Conservation (phyloP, 140 eudicot genomes). For the Erigeron philadelphicus region DNA sequence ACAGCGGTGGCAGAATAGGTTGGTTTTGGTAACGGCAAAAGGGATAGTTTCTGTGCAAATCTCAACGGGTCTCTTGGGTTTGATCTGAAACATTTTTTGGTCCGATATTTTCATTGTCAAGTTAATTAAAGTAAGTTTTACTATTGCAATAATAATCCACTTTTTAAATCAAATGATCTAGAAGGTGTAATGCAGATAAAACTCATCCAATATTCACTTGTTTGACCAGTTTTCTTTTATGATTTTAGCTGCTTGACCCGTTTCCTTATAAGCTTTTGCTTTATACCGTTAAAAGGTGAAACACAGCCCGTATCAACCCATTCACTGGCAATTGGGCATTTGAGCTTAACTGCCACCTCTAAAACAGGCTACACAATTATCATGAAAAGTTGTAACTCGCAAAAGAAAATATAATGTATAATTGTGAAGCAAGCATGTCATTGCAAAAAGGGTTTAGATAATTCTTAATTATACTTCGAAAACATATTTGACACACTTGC, state of each 20-base stretch:
- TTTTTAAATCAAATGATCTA: neutral
- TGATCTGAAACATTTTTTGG: neutral
- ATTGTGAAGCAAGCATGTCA: neutral
- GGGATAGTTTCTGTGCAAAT: neutral
- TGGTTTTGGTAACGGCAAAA: neutral
- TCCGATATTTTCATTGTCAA: neutral
- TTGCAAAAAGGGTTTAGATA: too few species aligned
- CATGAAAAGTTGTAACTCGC: neutral
- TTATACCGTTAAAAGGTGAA: neutral
- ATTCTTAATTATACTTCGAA: neutral
- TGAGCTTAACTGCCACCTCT: neutral
- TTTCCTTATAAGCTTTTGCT: too few species aligned
- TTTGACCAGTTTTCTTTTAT: neutral
- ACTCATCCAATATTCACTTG: neutral
- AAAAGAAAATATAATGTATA: neutral
- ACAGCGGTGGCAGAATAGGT: neutral
- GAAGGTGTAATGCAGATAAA: neutral
- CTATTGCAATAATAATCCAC: neutral
- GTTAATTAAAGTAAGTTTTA: neutral
- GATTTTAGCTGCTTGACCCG: neutral
- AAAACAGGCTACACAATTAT: neutral
- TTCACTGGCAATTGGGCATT: neutral
- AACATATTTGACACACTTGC: slow-evolving; percentile 9
- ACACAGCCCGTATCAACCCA: neutral
- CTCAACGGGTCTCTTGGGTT: neutral